phyloP scores from a whole-genome alignment of 2,329 filamentous ascomycete species.

The Ramularia endophylla region DNA sequence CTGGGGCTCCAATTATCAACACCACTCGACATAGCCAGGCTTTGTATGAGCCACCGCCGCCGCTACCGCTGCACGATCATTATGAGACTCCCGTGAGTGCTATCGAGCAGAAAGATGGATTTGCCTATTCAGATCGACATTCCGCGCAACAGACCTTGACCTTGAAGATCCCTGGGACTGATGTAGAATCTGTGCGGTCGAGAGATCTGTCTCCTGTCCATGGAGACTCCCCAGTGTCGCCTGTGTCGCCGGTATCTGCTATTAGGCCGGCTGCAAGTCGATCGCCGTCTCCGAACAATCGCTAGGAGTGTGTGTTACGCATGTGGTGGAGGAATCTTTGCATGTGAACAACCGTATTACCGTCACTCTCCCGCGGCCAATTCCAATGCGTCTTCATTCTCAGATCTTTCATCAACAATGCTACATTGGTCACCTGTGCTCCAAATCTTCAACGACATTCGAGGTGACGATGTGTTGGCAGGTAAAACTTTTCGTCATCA shows the following conservation, averaged over 20 bases:
- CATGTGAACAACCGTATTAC: no score
- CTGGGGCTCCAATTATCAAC: not conserved
- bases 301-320: no score
- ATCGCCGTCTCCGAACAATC: conserved; percentile 5
- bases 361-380: no score
- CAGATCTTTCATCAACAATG: no score
- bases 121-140: not conserved
- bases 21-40: conserved; percentile 4
- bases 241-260: conserved; percentile 12
- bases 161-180: conserved; percentile 9
- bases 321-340: no score
- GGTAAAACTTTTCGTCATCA: no score
- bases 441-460: no score
- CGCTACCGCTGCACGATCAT: conserved; percentile 1
- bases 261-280: conserved; percentile 9
- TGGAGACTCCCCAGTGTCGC: conserved; percentile 13
- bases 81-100: conserved; percentile 9
- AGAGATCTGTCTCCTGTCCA: conserved; percentile 9
- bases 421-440: no score
- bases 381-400: no score
- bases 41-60: conserved; percentile 1
- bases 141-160: conserved; percentile 3
- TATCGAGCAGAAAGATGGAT: conserved; percentile 4
- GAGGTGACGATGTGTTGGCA: no score
- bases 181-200: conserved; percentile 5